Evolutionary conservation across 805 yeast species (phyloP), one percentile per base, ranked within the genome.

Genomic region (Metschnikowia noctiluminum): DNA sequence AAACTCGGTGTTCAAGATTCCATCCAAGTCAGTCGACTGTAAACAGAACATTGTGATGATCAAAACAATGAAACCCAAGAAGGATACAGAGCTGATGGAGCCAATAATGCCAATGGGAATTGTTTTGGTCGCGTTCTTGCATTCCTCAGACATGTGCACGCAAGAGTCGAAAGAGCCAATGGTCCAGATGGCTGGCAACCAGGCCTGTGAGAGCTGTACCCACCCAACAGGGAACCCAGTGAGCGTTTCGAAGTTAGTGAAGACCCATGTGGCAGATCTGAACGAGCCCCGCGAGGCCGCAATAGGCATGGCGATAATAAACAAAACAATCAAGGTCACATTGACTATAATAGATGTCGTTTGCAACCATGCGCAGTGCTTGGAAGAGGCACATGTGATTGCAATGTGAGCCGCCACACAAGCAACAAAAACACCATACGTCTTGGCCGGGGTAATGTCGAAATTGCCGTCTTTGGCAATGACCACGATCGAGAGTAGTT

Each of bases 101-200:
- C 82, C 75, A 26, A 80, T 66, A 41, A 85, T 84, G 38, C 88
- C 89, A 41, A 79, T 65, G 5, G 90, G 89, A 5, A 83, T 84
- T 11, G 86, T 80, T 43, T 70, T 71, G 4, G 81, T 70, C 21
- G 89, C 85, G 59, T 82, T 78, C 46, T 71, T 70, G 27, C 85
- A 85, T 63, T 85, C 89, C 63, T 85, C 91, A 21, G 85, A 73
- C 80, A 83, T 80, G 67, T 85, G 89, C 43, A 85, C 81, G 57
- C 85, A 81, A 7, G 87, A 78, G 62, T 85, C 90, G 62, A 83
- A 84, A 0, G 86, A 82, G 27, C 87, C 86, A 61, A 85, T 84
- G 15, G 88, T 82, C 90, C 91, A 85, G 50, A 84, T 77, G 1
- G 84, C 82, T 0, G 89, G 83, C 80, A 82, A 76, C 75, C 82